Evolutionary conservation across 345 rosid species (phyloP).

Genomic region (Psidium friedrichsthalianum): DNA sequence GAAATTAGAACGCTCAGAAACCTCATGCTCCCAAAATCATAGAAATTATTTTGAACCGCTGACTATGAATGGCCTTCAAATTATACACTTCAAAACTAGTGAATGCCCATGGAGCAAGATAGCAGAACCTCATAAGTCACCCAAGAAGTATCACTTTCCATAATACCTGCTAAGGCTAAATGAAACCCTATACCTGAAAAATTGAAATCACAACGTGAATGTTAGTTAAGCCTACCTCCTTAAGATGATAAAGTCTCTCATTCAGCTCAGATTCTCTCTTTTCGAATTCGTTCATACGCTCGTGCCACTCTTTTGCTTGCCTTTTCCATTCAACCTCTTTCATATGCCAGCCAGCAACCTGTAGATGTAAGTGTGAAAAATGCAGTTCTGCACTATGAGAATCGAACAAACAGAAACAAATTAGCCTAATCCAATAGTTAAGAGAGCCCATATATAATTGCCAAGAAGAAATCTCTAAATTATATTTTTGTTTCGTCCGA

Average conservation of each 20-base stretch:
- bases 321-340: constrained; percentile 43
- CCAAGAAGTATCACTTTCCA: background rate
- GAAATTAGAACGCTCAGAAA: background rate
- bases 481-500: background rate
- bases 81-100: background rate
- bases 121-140: background rate
- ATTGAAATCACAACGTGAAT: background rate
- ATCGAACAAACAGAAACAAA: background rate
- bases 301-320: background rate
- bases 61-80: background rate
- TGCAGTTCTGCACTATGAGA: background rate
- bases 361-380: constrained; percentile 1
- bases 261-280: constrained; percentile 33
- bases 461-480: background rate
- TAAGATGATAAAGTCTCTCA: constrained; percentile 25
- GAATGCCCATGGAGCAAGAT: background rate
- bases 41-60: background rate
- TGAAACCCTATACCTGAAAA: background rate
- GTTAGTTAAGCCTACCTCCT: constrained; percentile 25
- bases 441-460: background rate
- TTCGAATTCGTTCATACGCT: background rate
- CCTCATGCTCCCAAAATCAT: background rate
- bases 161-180: too few species aligned
- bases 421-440: background rate
- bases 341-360: constrained; percentile 30